Percentiles rank a stretch among this genome's conserved stretches.
Evolutionary conservation across 2,329 filamentous ascomycete genomes (phyloP).

Genomic region (Aspergillus alliaceus): DNA sequence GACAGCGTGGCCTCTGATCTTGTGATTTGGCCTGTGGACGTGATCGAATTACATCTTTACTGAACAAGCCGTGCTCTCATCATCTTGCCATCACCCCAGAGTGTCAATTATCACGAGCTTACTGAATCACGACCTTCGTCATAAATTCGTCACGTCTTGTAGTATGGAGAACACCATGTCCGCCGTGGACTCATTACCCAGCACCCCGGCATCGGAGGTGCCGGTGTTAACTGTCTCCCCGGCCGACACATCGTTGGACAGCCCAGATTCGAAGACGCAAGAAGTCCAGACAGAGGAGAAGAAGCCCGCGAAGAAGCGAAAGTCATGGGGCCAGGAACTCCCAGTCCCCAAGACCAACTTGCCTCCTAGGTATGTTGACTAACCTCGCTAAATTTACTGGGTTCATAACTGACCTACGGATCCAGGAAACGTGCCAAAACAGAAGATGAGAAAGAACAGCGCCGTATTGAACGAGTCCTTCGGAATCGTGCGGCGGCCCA

Average conservation of each 20-base stretch:
- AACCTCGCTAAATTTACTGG: too few relatives aligned
- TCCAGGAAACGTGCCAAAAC: conserved; percentile 93
- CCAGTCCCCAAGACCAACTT: conserved; percentile 96
- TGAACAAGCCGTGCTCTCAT: background rate
- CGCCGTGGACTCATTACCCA: conserved; percentile 32
- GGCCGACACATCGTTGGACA: conserved; percentile 39
- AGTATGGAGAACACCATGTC: conserved; percentile 36
- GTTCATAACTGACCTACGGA: conserved; percentile 10
- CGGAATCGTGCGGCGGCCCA: conserved; percentile 94
- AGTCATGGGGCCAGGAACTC: conserved; percentile 97
- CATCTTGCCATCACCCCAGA: background rate
- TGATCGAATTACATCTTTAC: conserved; percentile 4
- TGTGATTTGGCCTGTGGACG: conserved; percentile 13
- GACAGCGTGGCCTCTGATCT: conserved; percentile 36
- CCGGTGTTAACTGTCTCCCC: conserved; percentile 42
- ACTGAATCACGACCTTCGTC: background rate
- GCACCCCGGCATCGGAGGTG: conserved; percentile 33
- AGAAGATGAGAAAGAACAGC: conserved; percentile 97
- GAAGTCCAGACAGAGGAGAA: conserved; percentile 53
- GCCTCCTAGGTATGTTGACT: conserved; percentile 72
- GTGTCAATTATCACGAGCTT: background rate
- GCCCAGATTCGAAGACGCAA: conserved; percentile 24
- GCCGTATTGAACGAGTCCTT: conserved; percentile 93
- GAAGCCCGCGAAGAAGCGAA: conserved; percentile 86
- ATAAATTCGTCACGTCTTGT: conserved; percentile 9